Conservation (phyloP, 140 eudicot genomes). For the Cichorium intybus region DNA sequence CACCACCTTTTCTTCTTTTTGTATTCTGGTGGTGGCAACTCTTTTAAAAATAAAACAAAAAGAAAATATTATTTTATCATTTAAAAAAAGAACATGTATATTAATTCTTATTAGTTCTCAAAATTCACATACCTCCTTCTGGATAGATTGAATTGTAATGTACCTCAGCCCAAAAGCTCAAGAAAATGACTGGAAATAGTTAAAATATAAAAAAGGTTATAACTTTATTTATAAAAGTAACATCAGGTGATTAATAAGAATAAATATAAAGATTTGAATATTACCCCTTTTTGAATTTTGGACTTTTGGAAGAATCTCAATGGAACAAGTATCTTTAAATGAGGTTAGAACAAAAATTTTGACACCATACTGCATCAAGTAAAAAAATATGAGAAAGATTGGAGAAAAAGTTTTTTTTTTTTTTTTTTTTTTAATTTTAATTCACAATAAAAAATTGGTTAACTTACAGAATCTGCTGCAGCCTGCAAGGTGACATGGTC, state of each 20-base stretch:
- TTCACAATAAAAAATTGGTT: not conserved
- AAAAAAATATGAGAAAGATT: not conserved
- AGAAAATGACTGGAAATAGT: slow-evolving; percentile 51
- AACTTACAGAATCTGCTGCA: slow-evolving; percentile 71
- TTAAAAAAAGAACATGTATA: no score
- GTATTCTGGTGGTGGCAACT: slow-evolving; percentile 46
- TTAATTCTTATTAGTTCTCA: no score
- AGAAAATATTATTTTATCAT: not conserved
- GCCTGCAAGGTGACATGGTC: slow-evolving; percentile 87
- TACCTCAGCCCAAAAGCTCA: slow-evolving; percentile 94
- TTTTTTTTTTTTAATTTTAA: not conserved
- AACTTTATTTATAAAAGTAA: not conserved
- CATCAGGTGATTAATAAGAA: not conserved
- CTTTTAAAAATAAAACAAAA: slow-evolving; percentile 23
- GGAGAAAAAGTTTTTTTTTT: not conserved
- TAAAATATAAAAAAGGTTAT: not conserved
- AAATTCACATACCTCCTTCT: slow-evolving; percentile 73
- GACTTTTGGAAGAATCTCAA: slow-evolving; percentile 57
- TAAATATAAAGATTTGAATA: slow-evolving; percentile 14
- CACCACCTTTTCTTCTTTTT: slow-evolving; percentile 70
- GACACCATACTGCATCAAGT: slow-evolving; percentile 53
- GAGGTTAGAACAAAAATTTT: slow-evolving; percentile 56
- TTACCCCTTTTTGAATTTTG: slow-evolving; percentile 53
- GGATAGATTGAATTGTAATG: slow-evolving; percentile 90
- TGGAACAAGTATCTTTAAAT: slow-evolving; percentile 53